Base-by-base conservation (phyloP, 2,329 filamentous ascomycete species). In the Nemania sp. region DNA sequence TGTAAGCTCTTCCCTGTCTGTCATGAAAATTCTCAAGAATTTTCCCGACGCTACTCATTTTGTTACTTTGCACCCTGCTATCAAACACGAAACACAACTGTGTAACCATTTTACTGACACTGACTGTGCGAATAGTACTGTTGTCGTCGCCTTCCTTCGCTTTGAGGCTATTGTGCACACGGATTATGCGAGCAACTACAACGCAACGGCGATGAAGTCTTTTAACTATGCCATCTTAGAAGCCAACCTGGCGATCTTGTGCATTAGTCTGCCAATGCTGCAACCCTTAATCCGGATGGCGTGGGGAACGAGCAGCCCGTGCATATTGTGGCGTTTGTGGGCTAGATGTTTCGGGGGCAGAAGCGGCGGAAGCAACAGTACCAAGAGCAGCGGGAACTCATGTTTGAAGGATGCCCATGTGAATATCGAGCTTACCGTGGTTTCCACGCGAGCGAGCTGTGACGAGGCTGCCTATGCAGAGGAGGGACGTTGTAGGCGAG, bases 241-340 rank as follows among this genome's bases (percentile, higher is more conserved):
- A 61, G 80, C 80, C 0, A 81, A 80, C 58, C 75, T 82, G 4
- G 49, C 78, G 43, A 80, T 82, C 64, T 72, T 82, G 8, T 82
- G 80, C 67, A 78, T 82, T 59, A 81, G 80, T 66, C 76, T 82
- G 55, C 81, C 81, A 1, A 82, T 82, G 80, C 73, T 82, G 5
- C 76, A 79, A 43, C 76, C 80, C 3, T 7, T 58, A 4, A 7
- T 61, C n/a, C 53, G 45, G 11, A 47, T 41, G 20, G 29, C 32
- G 22, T 1, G 27, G 11, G 26, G 51, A 10, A 7, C 27, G 6
- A 45, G 41, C n/a, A 45, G 10, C 13, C 38, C 38, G 38, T 13
- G 38, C 41, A n/a, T 15, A 45, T 20, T 20, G 41, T 45, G 15
- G n/a, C 1, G 15, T 15, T 45, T 15, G 3, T 53, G 51, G 51